These are phyloP conservation scores for Claviceps pazoutovae DNA, from an alignment of 2,329 filamentous ascomycete genomes.

Conservation along the genomic window DNA sequence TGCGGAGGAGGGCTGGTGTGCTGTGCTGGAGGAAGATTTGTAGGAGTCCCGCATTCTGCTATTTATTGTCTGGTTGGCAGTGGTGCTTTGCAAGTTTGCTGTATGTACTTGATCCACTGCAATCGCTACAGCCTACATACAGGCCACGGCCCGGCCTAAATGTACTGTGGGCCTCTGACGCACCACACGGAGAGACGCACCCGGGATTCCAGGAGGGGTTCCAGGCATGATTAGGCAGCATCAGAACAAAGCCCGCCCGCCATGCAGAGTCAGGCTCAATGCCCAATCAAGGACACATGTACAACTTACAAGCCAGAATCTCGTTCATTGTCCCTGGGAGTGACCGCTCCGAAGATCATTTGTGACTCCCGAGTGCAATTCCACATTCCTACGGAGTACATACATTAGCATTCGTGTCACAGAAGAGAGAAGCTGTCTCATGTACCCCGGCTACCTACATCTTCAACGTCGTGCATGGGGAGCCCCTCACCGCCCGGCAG, in stretches of 20 bases:
- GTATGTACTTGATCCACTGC: too few species aligned
- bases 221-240: neutral
- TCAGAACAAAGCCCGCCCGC: neutral
- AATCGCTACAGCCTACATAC: too few species aligned
- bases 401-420: neutral
- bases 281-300: neutral
- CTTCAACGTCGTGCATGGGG: too few species aligned
- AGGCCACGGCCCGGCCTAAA: constrained; percentile 1
- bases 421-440: too few species aligned
- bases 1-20: constrained; percentile 6
- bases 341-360: neutral
- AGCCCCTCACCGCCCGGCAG: constrained; percentile 17
- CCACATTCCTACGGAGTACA: neutral
- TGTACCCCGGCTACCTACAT: too few species aligned
- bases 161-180: constrained; percentile 1
- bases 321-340: too few species aligned
- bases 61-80: neutral
- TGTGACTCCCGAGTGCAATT: neutral
- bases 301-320: too few species aligned
- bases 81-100: too few species aligned
- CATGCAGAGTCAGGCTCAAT: neutral
- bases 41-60: constrained; percentile 12
- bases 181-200: neutral
- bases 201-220: neutral
- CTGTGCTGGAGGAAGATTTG: constrained; percentile 13